Base-by-base conservation (phyloP, 2,329 filamentous ascomycete genomes). In the Colletotrichum zoysiae region DNA sequence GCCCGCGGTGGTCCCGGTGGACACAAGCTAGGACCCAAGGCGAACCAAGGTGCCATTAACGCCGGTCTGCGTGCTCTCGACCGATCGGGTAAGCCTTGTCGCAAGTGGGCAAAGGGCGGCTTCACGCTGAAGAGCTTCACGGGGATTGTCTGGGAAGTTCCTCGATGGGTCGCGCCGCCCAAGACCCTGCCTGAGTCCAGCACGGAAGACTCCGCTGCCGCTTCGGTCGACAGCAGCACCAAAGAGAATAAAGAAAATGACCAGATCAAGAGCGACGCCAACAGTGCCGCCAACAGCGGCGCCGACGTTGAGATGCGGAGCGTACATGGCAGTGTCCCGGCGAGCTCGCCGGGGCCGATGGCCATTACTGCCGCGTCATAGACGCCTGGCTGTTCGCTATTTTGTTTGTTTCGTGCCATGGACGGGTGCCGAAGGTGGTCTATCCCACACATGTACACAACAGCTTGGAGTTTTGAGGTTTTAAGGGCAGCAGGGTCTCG, bases 41-140 rank as follows among this genome's bases (percentile, higher is more conserved):
- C 95, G 63, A 98, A 98, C 81, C 93, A 95, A 78, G 96, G 96
- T 74, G 95, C 95, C 71, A 99, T 99, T 87, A 99, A 99, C 80
- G 96, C 96, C 66, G 94, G 94, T 64, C 91, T 99, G 61, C 94
- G 96, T 67, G 95, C 96, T 16, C 92, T 99, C 75, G 96, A 99
- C 82, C 92, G 95, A 73, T 93, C 93, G 9, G 95, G 95, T 76
- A 93, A 95, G 78, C 95, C 96, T 12, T 98, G 95, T 82, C 93
- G 95, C 75, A 95, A 91, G 81, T 99, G 96, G 96, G 87, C 90
- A 79, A 93, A 91, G 81, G 94, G 94, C 74, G 89, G 91, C 67
- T 94, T 98, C 80, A 88, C 87, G 60, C 86, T 98, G 76, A 97
- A 97, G 86, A 97, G 92, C 81, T 98, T 98, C 81, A 98, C 95